Evolutionary conservation across 2,329 filamentous ascomycete genomes (phyloP).

Genomic region (Sclerotinia spermophila): DNA sequence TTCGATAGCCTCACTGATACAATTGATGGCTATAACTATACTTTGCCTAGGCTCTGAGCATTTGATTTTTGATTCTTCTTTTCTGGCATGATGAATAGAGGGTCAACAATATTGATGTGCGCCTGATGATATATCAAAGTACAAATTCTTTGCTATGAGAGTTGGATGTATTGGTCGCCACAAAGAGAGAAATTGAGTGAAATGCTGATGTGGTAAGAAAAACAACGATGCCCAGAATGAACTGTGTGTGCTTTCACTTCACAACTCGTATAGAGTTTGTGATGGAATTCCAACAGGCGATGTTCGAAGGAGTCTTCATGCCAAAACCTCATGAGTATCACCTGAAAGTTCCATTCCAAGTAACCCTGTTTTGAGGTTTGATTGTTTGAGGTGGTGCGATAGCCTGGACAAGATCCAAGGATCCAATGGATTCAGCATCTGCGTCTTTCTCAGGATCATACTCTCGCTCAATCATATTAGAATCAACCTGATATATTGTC

Average conservation of each 20-base stretch:
- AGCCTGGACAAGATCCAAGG: not conserved
- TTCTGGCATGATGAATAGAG: not conserved
- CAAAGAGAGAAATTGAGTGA: not conserved
- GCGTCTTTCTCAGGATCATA: constrained; percentile 9
- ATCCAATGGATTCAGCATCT: constrained; percentile 9
- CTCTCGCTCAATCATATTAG: constrained; percentile 3
- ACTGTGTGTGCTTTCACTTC: not conserved
- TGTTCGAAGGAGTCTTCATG: not conserved
- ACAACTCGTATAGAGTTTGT: not conserved
- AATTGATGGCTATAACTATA: not conserved
- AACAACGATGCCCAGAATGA: not conserved
- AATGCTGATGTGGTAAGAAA: not conserved
- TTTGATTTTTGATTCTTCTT: not conserved
- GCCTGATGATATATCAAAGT: not conserved
- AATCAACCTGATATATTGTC: constrained; percentile 1
- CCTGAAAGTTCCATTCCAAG: constrained; percentile 4
- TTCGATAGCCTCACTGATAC: not conserved
- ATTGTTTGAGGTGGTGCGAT: not conserved
- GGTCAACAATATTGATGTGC: too few species aligned
- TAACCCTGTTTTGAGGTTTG: not conserved
- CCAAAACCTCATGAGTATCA: not conserved
- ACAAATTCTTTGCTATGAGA: not conserved
- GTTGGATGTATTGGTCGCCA: not conserved
- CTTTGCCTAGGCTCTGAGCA: too few species aligned
- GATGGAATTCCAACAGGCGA: not conserved